phyloP scores from a whole-genome alignment of 305 asterid genomes.

The Rubia peregrina region DNA sequence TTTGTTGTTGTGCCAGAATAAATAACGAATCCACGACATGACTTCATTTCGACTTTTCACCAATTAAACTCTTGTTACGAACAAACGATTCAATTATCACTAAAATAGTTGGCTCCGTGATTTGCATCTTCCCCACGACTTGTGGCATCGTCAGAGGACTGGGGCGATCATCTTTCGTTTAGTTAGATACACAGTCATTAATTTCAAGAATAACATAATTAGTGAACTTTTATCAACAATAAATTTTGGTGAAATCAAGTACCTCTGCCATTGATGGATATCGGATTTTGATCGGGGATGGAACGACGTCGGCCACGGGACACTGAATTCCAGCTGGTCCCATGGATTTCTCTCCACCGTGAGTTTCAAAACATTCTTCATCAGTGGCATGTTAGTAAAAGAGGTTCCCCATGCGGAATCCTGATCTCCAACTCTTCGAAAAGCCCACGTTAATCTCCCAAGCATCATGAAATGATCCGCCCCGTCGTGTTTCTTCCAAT shows the following conservation, averaged over 20 bases:
- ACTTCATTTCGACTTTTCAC: no score
- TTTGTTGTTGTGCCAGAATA: no score
- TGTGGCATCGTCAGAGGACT: no score
- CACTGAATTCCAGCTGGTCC: constrained; percentile 54
- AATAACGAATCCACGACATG: no score
- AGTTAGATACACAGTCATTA: no score
- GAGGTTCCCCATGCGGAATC: constrained; percentile 62
- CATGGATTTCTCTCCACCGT: constrained; percentile 42
- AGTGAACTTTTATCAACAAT: background rate
- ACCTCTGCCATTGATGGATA: constrained; percentile 43
- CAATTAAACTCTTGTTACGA: no score
- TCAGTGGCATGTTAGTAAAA: constrained; percentile 49
- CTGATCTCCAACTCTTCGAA: constrained; percentile 39
- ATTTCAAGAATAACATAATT: no score
- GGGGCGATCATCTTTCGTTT: no score
- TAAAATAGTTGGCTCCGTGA: no score
- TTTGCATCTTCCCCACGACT: no score
- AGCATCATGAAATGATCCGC: constrained; percentile 62
- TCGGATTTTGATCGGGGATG: constrained; percentile 58
- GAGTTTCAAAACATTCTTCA: constrained; percentile 53
- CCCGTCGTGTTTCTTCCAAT: constrained; percentile 44
- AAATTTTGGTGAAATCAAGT: no score
- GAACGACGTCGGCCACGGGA: constrained; percentile 67
- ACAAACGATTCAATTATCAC: no score
- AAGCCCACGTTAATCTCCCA: constrained; percentile 72